phyloP scores from a whole-genome alignment of 495 filamentous ascomycete genomes.

The Aspergillus affinis region DNA sequence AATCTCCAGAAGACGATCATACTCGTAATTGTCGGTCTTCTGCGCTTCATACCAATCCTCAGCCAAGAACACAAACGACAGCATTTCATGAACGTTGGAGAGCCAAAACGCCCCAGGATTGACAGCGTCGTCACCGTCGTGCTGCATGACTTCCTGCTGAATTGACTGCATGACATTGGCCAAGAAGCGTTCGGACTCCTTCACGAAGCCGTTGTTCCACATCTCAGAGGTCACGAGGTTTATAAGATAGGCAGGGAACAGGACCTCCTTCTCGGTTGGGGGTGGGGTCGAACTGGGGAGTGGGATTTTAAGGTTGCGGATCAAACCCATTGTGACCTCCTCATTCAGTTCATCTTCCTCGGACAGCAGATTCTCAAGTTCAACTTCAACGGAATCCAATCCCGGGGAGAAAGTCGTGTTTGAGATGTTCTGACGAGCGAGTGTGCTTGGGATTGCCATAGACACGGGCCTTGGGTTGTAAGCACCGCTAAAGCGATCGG shows the following conservation, averaged over 20 bases:
- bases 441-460: slow-evolving; percentile 74
- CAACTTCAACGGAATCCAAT: slow-evolving; percentile 84
- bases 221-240: slow-evolving; percentile 99
- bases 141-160: slow-evolving; percentile 98
- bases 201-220: slow-evolving; percentile 99
- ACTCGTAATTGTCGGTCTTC: slow-evolving; percentile 99
- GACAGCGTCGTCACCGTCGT: slow-evolving; percentile 95
- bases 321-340: slow-evolving; percentile 92
- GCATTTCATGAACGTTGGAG: slow-evolving; percentile 99
- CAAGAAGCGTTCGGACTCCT: slow-evolving; percentile 97
- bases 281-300: slow-evolving; percentile 77
- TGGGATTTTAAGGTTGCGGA: slow-evolving; percentile 94
- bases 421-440: slow-evolving; percentile 63
- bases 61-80: slow-evolving; percentile 98
- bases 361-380: slow-evolving; percentile 88
- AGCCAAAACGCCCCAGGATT: slow-evolving; percentile 99
- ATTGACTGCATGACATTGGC: slow-evolving; percentile 99
- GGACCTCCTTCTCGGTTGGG: slow-evolving; percentile 94
- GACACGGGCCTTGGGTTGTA: slow-evolving; percentile 96
- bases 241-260: slow-evolving; percentile 98
- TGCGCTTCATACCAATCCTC: slow-evolving; percentile 99
- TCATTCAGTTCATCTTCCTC: slow-evolving; percentile 96
- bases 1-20: slow-evolving; percentile 95
- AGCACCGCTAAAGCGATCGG: slow-evolving; percentile 82
- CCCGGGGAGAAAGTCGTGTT: slow-evolving; percentile 73